Base-by-base conservation (phyloP, 768 basidiomycete species). In the Kwoniella heveanensis region DNA sequence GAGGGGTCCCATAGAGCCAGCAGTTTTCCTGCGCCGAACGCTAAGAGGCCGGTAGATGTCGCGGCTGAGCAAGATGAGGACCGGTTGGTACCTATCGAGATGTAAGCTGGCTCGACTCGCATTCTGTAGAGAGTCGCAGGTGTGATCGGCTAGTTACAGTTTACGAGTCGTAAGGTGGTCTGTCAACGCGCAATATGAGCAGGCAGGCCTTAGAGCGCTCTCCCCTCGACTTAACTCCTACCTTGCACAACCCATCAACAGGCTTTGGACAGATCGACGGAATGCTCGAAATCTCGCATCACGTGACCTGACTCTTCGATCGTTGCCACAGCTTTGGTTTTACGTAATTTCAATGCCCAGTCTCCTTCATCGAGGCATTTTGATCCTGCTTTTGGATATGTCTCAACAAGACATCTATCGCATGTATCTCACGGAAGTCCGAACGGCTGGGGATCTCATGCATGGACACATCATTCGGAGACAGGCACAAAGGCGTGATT, bases 1-100 rank as follows among this genome's bases (percentile, higher is more conserved):
- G n/a, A 37, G 2, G 84, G 70, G 53, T 87, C 69, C 88, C 88
- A 90, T 4, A 89, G 76, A 0, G 86, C 85, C 2, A 89, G 74
- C 17, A 85, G 79, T 50, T 82, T 84, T 6, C 84, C 83, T 0
- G 87, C 81, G 15, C 85, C 88, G 63, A 85, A 88, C 0, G 84
- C 86, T n/a, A 87, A 77, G 4, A 85, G 76, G 15, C 80, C 81
- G 36, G 75, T 73, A 0, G 57, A 30, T 5, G 71, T 63, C 21
- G 63, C 67, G 10, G 69, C 79, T 6, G 79, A 65, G 29, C 78
- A 77, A n/a, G 73, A 75, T 0, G 76, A 74, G 9, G 77, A 69
- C 4, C 78, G 65, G 65, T 81, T 82, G 29, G 69, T 67, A 0
- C 79, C 79, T 12, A 77, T 60, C 0, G 79, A 74, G 22, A 75